Percentiles rank a stretch among this genome's conserved stretches.
phyloP scores from a whole-genome alignment of 352 stramenopile genomes.

The Phytopythium kandeliae region DNA sequence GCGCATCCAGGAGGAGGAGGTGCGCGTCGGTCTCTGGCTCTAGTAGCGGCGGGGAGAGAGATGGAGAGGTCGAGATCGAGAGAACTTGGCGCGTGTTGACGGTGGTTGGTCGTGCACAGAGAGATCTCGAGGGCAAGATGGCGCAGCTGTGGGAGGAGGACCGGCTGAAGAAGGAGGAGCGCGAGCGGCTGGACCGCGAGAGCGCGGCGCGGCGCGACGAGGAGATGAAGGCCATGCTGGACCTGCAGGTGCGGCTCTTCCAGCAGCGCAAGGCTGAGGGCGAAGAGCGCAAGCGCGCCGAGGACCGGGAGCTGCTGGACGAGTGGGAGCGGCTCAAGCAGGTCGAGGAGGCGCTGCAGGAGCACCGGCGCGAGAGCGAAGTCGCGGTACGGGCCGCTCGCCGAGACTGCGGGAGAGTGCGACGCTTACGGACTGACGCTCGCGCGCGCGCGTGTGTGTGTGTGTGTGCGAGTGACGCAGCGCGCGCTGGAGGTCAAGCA shows the following conservation, averaged over 20 bases:
- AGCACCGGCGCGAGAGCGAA: slow-evolving; percentile 43
- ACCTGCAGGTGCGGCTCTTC: slow-evolving; percentile 65
- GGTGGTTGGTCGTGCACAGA: too few species aligned
- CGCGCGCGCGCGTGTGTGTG: too few species aligned
- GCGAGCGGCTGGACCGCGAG: slow-evolving; percentile 50
- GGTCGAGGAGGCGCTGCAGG: slow-evolving; percentile 59
- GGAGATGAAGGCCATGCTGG: slow-evolving; percentile 69
- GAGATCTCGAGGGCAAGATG: slow-evolving; percentile 44
- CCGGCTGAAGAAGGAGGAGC: slow-evolving; percentile 68
- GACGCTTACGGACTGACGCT: too few species aligned
- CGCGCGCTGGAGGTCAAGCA: slow-evolving; percentile 64
- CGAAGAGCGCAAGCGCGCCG: slow-evolving; percentile 31
- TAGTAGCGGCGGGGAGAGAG: background rate
- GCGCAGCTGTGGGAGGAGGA: slow-evolving; percentile 69
- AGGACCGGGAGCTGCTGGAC: slow-evolving; percentile 46
- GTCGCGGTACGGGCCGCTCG: slow-evolving; percentile 41
- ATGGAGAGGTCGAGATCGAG: too few species aligned
- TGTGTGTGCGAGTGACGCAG: slow-evolving; percentile 5
- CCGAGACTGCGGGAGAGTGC: too few species aligned
- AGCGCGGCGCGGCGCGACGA: slow-evolving; percentile 41
- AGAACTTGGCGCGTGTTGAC: too few species aligned
- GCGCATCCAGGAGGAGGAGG: slow-evolving; percentile 38
- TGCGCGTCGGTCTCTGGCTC: slow-evolving; percentile 1
- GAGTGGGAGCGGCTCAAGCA: slow-evolving; percentile 58
- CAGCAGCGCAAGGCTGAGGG: slow-evolving; percentile 36